Base-by-base conservation (phyloP, 2,329 filamentous ascomycete genomes). In the Scolecobasidium constrictum region DNA sequence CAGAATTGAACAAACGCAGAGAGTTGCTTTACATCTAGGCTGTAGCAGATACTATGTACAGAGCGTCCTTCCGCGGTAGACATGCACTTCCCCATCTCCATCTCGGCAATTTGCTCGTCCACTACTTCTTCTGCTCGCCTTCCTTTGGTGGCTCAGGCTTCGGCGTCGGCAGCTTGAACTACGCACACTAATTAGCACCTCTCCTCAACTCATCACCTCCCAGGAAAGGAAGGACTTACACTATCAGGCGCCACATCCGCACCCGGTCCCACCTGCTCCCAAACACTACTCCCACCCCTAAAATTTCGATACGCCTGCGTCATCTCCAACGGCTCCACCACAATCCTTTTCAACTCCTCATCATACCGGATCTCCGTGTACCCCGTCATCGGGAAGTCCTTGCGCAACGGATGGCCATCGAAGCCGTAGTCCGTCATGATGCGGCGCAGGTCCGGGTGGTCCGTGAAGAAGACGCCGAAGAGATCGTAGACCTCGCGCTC, bases 401-500 rank as follows among this genome's bases (percentile, higher is more conserved):
- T 98, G 59, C 93, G 78, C 60, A 98, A 69, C 34, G 92, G 92
- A 68, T 98, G 92, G 42, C 92, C 92, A 63, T 98, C 93, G 59
- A 98, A 98, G 42, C 92, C 92, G 64, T 98, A 98, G 64, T 98
- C 92, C 51, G 92, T 98, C 90, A 98, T 93, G 69, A 98, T 96
- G 53, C 92, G 79, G 63, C 92, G 80, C 54, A 98, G 72, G 68
- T 98, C 93, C 31, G 92, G 92, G 70, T 98, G 92, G 48, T 83
- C 86, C 43, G 82, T 74, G 67, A 98, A 98, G 73, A 96, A 95
- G 52, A 98, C 87, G 50, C 92, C 92, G 59, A 94, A 98, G 56
- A 98, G 66, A 65, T 98, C 92, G 67, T 96, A 96, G 18, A 94
- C 87, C 67, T 98, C 92, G 52, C 92, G 78, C 72, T 98, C 92